Base-by-base conservation (phyloP, 2,329 filamentous ascomycete genomes). In the Ascomycota sp. region DNA sequence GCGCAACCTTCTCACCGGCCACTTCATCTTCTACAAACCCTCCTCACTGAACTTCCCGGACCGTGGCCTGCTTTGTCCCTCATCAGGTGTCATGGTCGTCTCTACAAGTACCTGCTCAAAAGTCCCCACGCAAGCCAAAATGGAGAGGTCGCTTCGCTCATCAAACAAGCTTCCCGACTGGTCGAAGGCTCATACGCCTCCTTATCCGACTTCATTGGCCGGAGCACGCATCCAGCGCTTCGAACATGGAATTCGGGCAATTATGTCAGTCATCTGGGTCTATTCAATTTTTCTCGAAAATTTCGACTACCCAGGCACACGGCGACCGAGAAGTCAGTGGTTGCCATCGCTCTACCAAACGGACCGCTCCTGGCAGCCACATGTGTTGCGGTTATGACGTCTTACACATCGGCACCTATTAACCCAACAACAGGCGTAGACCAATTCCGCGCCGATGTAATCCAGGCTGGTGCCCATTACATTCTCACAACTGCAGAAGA, bases 261-360 rank as follows among this genome's bases (percentile, higher is more conserved):
- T 13, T 42, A 40, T 36, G 44, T 56, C 30, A 46, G 50, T 6
- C 44, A 55, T 29, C 34, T 36, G 10, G 43, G 40, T 1, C 39
- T 58, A 4, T 36, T 37, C 8, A 34, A 38, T 2, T 54, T 54
- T 29, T 42, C 55, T 15, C 31, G 34, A 13, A 39, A 36, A 8
- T 56, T 59, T 29, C 33, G 35, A 2, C 40, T 58, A 2, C 44
- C 50, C 5, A 29, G 41, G 1, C 11, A 27, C 3, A 30, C 30
- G 3, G 26, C 22, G 2, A 27, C 30, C 8, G 33, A 28, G 25
- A 59, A 59, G 35, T 57, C 59, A 3, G 47, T 60, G 9, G 51
- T 65, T 8, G 61, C 57, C 20, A 55, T 68, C 27, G 57, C 62
- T 2, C 40, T 69, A 5, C 61, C 62, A 1, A 69, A 68, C 37